These are phyloP conservation scores for Cercospora sp. DNA, from an alignment of 2,329 filamentous ascomycete species.

Conservation along the genomic window DNA sequence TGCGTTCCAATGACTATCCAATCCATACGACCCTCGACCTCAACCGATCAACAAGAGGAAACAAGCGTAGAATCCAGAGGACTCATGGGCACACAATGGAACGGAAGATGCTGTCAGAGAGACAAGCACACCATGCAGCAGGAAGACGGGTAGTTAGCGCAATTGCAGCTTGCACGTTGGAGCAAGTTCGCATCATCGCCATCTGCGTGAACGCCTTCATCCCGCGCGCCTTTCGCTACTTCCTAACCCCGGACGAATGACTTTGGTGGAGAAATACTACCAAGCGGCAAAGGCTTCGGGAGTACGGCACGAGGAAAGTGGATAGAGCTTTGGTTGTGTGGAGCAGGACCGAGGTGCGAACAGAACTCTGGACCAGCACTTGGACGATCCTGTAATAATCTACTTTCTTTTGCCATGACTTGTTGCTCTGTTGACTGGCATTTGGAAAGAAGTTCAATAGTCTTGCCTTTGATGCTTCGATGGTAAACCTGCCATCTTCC, in stretches of 20 bases:
- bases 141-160: background rate
- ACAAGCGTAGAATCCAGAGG: background rate
- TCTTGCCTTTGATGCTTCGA: background rate
- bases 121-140: background rate
- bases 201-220: background rate
- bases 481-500: background rate
- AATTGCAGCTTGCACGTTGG: background rate
- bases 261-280: background rate
- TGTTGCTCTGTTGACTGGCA: background rate
- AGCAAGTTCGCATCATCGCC: background rate
- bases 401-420: background rate
- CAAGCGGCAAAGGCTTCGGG: constrained; percentile 2
- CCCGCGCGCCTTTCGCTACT: background rate
- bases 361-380: background rate
- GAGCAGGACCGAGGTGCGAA: constrained; percentile 1
- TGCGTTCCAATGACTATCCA: background rate
- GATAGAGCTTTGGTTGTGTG: background rate
- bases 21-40: background rate
- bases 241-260: background rate
- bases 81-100: background rate
- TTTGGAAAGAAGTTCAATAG: background rate
- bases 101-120: background rate
- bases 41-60: background rate
- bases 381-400: background rate
- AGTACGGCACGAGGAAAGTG: background rate